Percentiles rank a stretch among this genome's conserved stretches.
These are phyloP conservation scores for Pythium insidiosum DNA, from an alignment of 352 stramenopile species.

Conservation along the genomic window DNA sequence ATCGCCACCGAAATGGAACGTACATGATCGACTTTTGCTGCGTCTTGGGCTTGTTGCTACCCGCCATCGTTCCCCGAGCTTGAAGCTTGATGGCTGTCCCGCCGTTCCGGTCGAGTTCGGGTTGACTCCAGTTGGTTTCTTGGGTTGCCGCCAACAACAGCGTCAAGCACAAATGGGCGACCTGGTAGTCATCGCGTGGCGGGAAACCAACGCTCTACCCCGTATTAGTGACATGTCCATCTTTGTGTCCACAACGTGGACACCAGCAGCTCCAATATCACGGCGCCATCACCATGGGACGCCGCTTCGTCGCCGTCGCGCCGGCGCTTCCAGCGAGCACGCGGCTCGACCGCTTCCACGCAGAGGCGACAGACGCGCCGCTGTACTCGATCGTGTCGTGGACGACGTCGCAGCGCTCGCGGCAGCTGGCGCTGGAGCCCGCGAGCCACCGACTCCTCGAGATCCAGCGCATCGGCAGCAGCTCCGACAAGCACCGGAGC, in stretches of 20 bases:
- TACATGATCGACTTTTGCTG: slow-evolving; percentile 69
- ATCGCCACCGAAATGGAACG: slow-evolving; percentile 2
- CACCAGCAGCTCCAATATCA: no score
- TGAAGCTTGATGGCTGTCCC: no score
- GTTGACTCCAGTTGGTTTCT: slow-evolving; percentile 7
- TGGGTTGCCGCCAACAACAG: neutral
- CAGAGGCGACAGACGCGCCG: slow-evolving; percentile 40
- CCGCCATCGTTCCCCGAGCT: no score
- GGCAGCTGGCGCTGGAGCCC: slow-evolving; percentile 48
- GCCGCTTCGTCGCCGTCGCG: slow-evolving; percentile 41
- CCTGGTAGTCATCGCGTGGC: slow-evolving; percentile 10
- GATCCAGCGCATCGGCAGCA: slow-evolving; percentile 44
- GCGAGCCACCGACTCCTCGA: slow-evolving; percentile 33
- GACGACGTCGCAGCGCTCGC: slow-evolving; percentile 28
- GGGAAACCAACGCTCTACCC: slow-evolving; percentile 5
- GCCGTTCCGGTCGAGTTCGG: no score
- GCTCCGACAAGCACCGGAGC: slow-evolving; percentile 36
- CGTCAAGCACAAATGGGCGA: neutral
- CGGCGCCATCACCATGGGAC: no score
- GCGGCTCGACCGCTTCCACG: slow-evolving; percentile 57
- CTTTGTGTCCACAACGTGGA: no score
- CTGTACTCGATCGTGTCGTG: slow-evolving; percentile 44
- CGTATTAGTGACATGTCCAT: no score
- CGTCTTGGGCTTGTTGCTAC: slow-evolving; percentile 20
- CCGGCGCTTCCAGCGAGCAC: slow-evolving; percentile 25